phyloP scores from a whole-genome alignment of 2,329 filamentous ascomycete genomes.

The Penicillium polonicum region DNA sequence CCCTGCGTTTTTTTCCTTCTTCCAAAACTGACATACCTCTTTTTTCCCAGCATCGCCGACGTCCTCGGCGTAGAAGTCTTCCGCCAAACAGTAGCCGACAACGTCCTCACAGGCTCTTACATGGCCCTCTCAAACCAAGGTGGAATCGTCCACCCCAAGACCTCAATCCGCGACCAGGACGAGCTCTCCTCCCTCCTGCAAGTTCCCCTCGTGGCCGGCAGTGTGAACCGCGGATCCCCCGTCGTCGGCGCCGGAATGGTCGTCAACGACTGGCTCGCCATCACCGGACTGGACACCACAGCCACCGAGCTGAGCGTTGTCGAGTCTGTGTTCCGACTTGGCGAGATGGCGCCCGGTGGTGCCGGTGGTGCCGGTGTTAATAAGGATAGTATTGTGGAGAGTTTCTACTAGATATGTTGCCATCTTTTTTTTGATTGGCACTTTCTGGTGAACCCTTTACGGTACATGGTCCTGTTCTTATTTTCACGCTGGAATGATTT shows the following conservation, averaged over 20 bases:
- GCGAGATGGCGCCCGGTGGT: constrained; percentile 70
- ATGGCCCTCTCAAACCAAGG: constrained; percentile 96
- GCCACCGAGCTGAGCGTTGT: constrained; percentile 97
- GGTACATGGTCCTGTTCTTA: constrained; percentile 6
- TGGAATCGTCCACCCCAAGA: constrained; percentile 96
- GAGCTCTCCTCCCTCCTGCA: constrained; percentile 91
- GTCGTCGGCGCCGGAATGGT: constrained; percentile 98
- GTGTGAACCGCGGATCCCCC: constrained; percentile 86
- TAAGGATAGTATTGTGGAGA: constrained; percentile 99
- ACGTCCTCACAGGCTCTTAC: constrained; percentile 93
- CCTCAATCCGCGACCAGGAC: constrained; percentile 94
- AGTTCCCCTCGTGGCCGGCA: constrained; percentile 91
- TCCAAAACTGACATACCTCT: background rate
- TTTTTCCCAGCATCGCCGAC: constrained; percentile 68
- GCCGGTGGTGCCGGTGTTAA: constrained; percentile 58
- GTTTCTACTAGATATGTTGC: constrained; percentile 72
- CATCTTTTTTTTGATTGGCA: constrained; percentile 3
- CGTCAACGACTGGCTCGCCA: constrained; percentile 95
- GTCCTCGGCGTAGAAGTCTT: constrained; percentile 65
- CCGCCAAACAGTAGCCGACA: constrained; percentile 90
- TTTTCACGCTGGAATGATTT: constrained; percentile 12
- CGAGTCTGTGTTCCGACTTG: constrained; percentile 91
- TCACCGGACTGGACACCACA: constrained; percentile 89
- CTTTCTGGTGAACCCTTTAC: background rate
- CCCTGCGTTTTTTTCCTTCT: too few species aligned